These are phyloP conservation scores for Chamaecrista fasciculata DNA, from an alignment of 306 rosid species.

Conservation along the genomic window DNA sequence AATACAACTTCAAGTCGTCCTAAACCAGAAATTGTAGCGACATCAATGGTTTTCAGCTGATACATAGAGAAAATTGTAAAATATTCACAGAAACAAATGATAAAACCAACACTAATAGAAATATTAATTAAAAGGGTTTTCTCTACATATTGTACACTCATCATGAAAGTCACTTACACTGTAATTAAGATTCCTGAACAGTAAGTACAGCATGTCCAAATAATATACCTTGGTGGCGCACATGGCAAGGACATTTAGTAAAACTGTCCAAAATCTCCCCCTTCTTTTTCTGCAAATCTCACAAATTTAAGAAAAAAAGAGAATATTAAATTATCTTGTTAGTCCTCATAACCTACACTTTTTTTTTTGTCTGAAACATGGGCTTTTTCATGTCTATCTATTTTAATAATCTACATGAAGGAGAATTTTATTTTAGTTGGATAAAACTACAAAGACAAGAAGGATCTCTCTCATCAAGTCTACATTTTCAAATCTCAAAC, in stretches of 20 bases:
- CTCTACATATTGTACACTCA: not conserved
- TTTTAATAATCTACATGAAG: too few relatives aligned
- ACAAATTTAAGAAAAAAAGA: constrained; percentile 12
- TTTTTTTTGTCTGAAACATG: too few relatives aligned
- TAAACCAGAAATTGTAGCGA: too few relatives aligned
- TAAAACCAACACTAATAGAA: not conserved
- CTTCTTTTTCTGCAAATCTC: constrained; percentile 18
- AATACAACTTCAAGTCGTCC: not conserved
- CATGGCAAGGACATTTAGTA: constrained; percentile 41
- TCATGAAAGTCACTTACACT: not conserved
- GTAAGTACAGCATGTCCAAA: constrained; percentile 20
- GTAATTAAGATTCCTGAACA: constrained; percentile 36
- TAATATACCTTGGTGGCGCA: constrained; percentile 37
- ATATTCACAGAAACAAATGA: not conserved
- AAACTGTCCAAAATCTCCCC: constrained; percentile 22
- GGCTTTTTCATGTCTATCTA: too few relatives aligned
- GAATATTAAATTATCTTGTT: too few relatives aligned
- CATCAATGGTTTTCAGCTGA: not conserved
- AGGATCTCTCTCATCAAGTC: too few relatives aligned
- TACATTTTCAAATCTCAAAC: too few relatives aligned
- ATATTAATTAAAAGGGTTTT: not conserved
- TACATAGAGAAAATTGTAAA: not conserved
- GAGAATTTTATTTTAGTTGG: too few relatives aligned
- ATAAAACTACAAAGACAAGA: too few relatives aligned
- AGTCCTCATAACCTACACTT: too few relatives aligned